These are phyloP conservation scores for Penicillium sp. DNA, from an alignment of 2,329 filamentous ascomycete genomes.

Conservation along the genomic window DNA sequence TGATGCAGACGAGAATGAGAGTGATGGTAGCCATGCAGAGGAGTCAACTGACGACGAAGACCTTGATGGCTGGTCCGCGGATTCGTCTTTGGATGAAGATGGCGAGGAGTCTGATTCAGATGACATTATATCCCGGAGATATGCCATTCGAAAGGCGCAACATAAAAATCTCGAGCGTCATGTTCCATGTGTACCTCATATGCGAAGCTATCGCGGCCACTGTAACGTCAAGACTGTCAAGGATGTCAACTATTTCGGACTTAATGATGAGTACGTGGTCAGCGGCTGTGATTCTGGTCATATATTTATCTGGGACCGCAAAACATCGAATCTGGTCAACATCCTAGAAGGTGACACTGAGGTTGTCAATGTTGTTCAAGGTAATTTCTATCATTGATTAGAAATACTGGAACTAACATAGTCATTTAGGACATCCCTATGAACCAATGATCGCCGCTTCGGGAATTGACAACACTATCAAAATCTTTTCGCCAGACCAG, in stretches of 20 bases:
- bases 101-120: constrained; percentile 24
- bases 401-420: constrained; percentile 12
- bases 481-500: constrained; percentile 64
- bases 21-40: constrained; percentile 14
- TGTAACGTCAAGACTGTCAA: constrained; percentile 68
- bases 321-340: constrained; percentile 60
- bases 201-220: constrained; percentile 59
- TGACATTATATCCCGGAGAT: constrained; percentile 45
- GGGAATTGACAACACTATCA: constrained; percentile 67
- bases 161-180: constrained; percentile 54
- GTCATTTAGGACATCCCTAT: constrained; percentile 57
- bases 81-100: constrained; percentile 20
- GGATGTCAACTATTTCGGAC: constrained; percentile 66
- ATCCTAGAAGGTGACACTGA: constrained; percentile 66
- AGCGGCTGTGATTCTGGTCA: constrained; percentile 66
- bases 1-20: not conserved
- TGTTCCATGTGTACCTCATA: constrained; percentile 57
- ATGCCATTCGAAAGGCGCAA: constrained; percentile 49
- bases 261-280: constrained; percentile 67
- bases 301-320: constrained; percentile 67
- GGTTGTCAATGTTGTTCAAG: constrained; percentile 68
- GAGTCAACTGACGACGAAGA: constrained; percentile 14
- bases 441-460: constrained; percentile 65
- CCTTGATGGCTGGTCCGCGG: not conserved
- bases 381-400: constrained; percentile 30